Evolutionary conservation across 1,139 yeast species (phyloP), one percentile per base, ranked within the genome.

Genomic region (Blastobotrys aristatus): DNA sequence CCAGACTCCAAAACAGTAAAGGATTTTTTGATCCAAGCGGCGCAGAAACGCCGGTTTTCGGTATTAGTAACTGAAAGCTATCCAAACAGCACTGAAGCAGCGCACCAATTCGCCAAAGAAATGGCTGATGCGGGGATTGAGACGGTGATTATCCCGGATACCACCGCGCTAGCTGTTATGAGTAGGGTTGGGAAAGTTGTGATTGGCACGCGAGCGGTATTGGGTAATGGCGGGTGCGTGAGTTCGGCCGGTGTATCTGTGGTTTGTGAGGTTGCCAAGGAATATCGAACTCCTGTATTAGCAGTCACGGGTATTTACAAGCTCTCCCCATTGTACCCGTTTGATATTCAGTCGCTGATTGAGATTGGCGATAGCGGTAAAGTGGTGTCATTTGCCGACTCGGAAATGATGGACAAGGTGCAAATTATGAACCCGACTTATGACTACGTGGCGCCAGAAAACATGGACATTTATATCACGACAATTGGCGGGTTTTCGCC

Each of bases 401-500:
- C 79, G 24, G 64, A 59, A 33, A 60, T 67, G 54, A 76, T 84
- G 60, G 84, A 83, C 53, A 79, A 82, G 58, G 84, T 88, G 47
- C 95, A 86, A 60, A 90, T 90, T 24, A 76, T 92, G 44, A 94
- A 94, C 66, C 97, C 97, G n/a, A 71, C 88, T 53, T 85, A 80
- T 57, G 97, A 90, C 64, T 92, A 90, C 64, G 82, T 94, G 38
- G 83, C 92, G 4, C 98, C 99, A 0, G 97, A 90, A 61, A 82
- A 87, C 62, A 86, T 94, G 55, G 97, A 92, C 66, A 87, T 94
- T 55, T 89, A 84, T 66, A 87, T 92, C 60, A 90, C 98, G 17
- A 92, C 94, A 64, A 78, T 89, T 70, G 98, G 98, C 41, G 97
- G 97, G 26, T 90, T 86, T 65, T 87, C 97, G 22, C 98, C 98